phyloP scores from a whole-genome alignment of 192 early-diverging fungal species.

The Podila epigama region DNA sequence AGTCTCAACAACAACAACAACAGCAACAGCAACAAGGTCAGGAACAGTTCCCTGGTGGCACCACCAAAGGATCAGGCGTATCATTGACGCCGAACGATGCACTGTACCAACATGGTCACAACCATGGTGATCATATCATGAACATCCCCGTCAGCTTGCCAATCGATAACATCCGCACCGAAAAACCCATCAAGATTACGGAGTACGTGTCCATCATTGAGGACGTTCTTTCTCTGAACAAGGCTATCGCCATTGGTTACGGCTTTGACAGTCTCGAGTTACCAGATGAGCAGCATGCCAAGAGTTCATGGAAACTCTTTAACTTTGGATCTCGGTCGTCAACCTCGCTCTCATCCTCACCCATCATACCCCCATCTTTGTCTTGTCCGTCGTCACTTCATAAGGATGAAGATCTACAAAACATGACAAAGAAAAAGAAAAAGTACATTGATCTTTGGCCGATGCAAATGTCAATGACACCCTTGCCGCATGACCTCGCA shows the following conservation, averaged over 20 bases:
- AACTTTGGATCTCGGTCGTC: conserved; percentile 3
- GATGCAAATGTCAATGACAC: conserved; percentile 60
- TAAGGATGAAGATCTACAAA: conserved; percentile 10
- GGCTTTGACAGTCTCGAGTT: conserved; percentile 65
- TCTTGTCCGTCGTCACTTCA: conserved; percentile 18
- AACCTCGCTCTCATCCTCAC: neutral
- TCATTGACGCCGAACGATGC: neutral
- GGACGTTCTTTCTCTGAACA: conserved; percentile 69
- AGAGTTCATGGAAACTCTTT: conserved; percentile 12
- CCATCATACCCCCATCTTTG: conserved; percentile 10
- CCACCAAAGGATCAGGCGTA: neutral
- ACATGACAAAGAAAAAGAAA: conserved; percentile 47
- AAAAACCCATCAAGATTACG: conserved; percentile 60
- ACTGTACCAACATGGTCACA: neutral
- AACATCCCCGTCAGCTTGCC: conserved; percentile 55
- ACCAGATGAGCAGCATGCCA: conserved; percentile 35
- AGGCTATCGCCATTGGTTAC: conserved; percentile 71
- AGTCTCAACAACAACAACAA: conserved; percentile 6
- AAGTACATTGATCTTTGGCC: conserved; percentile 81
- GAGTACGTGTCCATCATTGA: conserved; percentile 79
- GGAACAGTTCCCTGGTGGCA: neutral
- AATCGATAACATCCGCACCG: conserved; percentile 61
- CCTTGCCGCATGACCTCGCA: conserved; percentile 10
- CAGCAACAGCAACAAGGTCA: neutral
- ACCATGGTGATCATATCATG: conserved; percentile 18